These are phyloP conservation scores for Solanum sitiens DNA, from an alignment of 257 asterid species.

Conservation along the genomic window DNA sequence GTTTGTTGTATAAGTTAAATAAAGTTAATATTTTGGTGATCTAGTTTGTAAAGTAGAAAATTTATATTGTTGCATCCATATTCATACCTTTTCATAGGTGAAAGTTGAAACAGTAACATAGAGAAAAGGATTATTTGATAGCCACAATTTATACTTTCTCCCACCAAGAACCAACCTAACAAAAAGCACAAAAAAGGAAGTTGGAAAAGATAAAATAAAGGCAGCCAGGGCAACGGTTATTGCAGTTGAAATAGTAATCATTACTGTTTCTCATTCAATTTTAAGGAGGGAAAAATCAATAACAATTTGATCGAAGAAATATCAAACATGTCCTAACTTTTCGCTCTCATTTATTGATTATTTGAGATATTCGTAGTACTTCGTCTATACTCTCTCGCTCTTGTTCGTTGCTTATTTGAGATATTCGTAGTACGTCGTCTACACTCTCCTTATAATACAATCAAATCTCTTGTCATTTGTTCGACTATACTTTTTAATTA, in stretches of 20 bases:
- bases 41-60: background rate
- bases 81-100: background rate
- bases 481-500: accelerated
- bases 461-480: no score
- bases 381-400: no score
- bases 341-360: no score
- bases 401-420: no score
- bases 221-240: background rate
- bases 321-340: no score
- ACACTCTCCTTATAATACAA: no score
- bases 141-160: background rate
- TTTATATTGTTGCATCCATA: background rate
- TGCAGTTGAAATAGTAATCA: background rate
- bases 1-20: background rate
- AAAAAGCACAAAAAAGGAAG: background rate
- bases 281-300: no score
- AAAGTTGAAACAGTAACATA: background rate
- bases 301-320: background rate
- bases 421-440: no score
- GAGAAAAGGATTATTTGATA: background rate
- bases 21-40: background rate
- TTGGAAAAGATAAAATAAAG: background rate
- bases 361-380: no score
- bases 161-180: background rate
- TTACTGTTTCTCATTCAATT: background rate